These are phyloP conservation scores for Ambrosia trifida DNA, from an alignment of 129 eudicot species.

Conservation along the genomic window DNA sequence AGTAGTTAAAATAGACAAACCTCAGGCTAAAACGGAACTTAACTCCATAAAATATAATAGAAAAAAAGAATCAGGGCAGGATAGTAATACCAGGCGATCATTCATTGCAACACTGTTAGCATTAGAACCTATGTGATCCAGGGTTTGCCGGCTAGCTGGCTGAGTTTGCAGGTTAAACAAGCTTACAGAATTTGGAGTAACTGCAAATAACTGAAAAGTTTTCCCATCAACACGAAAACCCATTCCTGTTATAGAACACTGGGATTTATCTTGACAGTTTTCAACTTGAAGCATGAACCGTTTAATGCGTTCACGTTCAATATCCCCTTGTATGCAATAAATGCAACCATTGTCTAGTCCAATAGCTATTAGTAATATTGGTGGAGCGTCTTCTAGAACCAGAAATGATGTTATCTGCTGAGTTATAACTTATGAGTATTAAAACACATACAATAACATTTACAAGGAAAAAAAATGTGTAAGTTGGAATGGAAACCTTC, in stretches of 20 bases:
- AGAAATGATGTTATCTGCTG: constrained; percentile 85
- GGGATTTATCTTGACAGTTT: constrained; percentile 48
- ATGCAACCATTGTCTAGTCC: constrained; percentile 91
- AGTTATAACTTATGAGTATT: constrained; percentile 19
- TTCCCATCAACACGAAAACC: constrained; percentile 88
- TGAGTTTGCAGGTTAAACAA: constrained; percentile 82
- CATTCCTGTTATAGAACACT: constrained; percentile 73
- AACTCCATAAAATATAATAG: not conserved
- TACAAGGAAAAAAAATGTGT: not conserved
- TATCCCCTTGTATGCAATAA: constrained; percentile 95
- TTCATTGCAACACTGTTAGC: constrained; percentile 80
- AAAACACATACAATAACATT: not conserved
- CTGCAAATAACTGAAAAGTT: constrained; percentile 78
- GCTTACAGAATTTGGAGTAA: constrained; percentile 87
- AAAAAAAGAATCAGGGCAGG: not conserved
- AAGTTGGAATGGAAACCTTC: constrained; percentile 50
- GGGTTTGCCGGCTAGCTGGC: constrained; percentile 74
- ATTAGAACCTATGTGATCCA: constrained; percentile 80
- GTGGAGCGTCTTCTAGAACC: constrained; percentile 96
- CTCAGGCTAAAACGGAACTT: no score
- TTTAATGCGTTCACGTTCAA: constrained; percentile 92
- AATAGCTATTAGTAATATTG: constrained; percentile 81
- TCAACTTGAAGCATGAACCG: constrained; percentile 89
- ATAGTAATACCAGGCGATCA: constrained; percentile 75
- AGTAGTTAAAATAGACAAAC: no score